Base-by-base conservation (phyloP, 306 rosid species). In the Lathyrus tuberosus region DNA sequence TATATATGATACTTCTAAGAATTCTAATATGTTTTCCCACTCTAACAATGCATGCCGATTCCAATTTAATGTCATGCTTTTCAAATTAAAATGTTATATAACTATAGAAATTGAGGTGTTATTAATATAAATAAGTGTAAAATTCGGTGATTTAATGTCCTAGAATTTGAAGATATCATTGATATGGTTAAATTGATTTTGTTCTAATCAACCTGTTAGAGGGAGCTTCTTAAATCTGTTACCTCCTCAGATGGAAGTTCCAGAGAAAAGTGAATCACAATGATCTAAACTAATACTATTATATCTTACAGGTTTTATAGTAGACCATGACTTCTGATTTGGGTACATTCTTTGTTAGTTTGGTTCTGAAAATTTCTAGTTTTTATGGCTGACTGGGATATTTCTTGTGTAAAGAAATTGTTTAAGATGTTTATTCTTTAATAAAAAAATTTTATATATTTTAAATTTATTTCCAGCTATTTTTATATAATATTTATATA, bases 201-300 rank as follows among this genome's bases (percentile, higher is more conserved):
- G 75, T 60, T 63, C 82, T 22, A 72, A 82, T 76, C 91, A 86
- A 73, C 84, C 89, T 18, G 86, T 49, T 24, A 95, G 86, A 67
- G 99, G 97, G 44, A 94, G 99, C 86, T 94, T 94, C 82, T 65
- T 94, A 82, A 89, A 79, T 33, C 91, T 89, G 74, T 86, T 95
- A 63, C 96, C 97, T 67, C 79, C 96, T 69, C 95, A 86, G 54
- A 79, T 81, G 37, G 99, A 91, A 87, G 92, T 73, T 74, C 97
- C 96, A 2, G 99, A 94, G 85, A 87, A 87, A 84, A 83, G 78
- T 73, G 86, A 78, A 70, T 74, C 81, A 63, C 65, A 79, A 44
- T 80, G 87, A 88, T 72, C 67, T 59, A 58, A 73, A 75, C 78
- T 80, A 72, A 75, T 73, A 47, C 16, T 12, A 13, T 37, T n/a